Evolutionary conservation across 192 early-diverging fungal species (phyloP).

Genomic region (Kappamyces sp.): DNA sequence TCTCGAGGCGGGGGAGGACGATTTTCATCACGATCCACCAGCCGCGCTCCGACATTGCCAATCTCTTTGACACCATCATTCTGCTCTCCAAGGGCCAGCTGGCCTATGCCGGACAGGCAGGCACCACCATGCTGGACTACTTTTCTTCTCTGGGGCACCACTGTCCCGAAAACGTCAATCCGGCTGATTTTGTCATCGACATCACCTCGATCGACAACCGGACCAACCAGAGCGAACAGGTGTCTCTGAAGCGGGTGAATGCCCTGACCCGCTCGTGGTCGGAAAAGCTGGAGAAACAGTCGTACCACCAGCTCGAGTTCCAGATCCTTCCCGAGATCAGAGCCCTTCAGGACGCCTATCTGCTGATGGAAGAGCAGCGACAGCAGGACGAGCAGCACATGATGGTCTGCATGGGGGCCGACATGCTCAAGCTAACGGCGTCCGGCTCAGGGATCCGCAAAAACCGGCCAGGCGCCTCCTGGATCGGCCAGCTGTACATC

Average conservation of each 20-base stretch:
- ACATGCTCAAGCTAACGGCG: neutral
- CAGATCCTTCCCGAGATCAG: constrained; percentile 24
- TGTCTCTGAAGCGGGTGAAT: neutral
- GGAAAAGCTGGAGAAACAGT: no score
- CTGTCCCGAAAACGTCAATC: constrained; percentile 58
- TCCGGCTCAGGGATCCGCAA: neutral
- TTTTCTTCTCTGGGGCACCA: constrained; percentile 51
- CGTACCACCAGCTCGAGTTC: constrained; percentile 4
- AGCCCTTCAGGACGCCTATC: neutral
- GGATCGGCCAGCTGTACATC: constrained; percentile 26
- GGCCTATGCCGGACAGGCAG: constrained; percentile 55
- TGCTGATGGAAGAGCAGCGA: neutral
- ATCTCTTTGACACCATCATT: constrained; percentile 74
- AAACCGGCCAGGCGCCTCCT: constrained; percentile 17
- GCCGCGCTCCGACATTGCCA: constrained; percentile 76
- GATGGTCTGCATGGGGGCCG: no score
- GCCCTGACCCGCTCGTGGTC: no score
- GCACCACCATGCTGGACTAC: constrained; percentile 35
- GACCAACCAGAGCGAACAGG: constrained; percentile 20
- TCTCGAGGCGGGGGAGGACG: constrained; percentile 36
- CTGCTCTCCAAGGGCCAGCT: constrained; percentile 63
- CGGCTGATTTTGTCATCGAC: constrained; percentile 64
- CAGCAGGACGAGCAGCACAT: neutral
- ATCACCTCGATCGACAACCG: constrained; percentile 39
- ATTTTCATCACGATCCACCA: constrained; percentile 87